Base-by-base conservation (phyloP, 768 basidiomycete genomes). In the Mycena haematopus region DNA sequence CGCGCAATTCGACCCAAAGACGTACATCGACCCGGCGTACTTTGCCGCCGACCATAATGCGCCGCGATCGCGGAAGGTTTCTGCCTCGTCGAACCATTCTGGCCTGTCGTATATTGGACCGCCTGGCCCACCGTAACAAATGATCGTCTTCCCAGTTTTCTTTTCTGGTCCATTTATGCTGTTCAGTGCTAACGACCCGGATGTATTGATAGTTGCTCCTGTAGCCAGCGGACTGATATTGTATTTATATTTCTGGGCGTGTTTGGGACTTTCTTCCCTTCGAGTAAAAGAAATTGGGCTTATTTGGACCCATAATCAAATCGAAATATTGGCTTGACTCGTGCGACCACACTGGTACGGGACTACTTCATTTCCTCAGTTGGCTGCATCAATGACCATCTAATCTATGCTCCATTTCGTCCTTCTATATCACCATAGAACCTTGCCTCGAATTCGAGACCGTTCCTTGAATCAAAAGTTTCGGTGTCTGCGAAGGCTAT, bases 11-110 rank as follows among this genome's bases (percentile, higher is more conserved):
- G 62, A 64, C 56, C 45, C 62, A 3, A 14, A 29, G 24, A 24
- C 66, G 56, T 67, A 67, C 25, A 56, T 58, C 21, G 66, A 67
- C 44, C 66, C 66, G 10, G 66, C 66, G 31, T 67, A 50, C 22
- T 67, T 50, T 25, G 66, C 57, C 13, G 62, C 58, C 14, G 50
- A 58, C 17, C 35, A 24, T 6, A 24, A 25, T 33, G 42, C 52
- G 47, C 56, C 57, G 53, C 52, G 65, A 6, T 62, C 65, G 52
- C 45, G 65, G 1, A 31, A 25, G 3, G 56, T 38, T 27, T 57
- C 65, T 1, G 46, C 11, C 17, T 59, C 65, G 21, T 58, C 56
- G 21, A 24, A n/a, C 11, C 58, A 65, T 17, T 65, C 63, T 2
- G 54, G 63, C n/a, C 35, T 65, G 17, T 51, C 47, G 54, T 65